These are phyloP conservation scores for Auricularia sp. DNA, from an alignment of 768 basidiomycete species.

Conservation along the genomic window DNA sequence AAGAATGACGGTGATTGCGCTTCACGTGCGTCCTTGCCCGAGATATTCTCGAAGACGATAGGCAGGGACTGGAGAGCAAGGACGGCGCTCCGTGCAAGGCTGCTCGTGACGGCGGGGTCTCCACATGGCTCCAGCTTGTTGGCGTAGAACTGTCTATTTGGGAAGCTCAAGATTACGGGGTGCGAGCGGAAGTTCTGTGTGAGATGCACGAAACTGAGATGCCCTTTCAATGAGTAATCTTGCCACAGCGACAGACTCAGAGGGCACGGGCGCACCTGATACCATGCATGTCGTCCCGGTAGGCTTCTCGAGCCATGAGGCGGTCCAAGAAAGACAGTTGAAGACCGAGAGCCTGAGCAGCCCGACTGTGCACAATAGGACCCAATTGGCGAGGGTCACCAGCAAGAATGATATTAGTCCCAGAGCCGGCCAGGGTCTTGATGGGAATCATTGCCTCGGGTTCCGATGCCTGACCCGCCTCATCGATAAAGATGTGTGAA, in stretches of 20 bases:
- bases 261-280: neutral
- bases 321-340: slow-evolving; percentile 54
- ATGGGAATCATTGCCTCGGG: slow-evolving; percentile 54
- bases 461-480: slow-evolving; percentile 65
- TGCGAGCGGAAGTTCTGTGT: slow-evolving; percentile 60
- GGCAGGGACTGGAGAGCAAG: slow-evolving; percentile 43
- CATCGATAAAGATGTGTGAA: slow-evolving; percentile 59
- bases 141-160: slow-evolving; percentile 50
- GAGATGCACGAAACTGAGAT: slow-evolving; percentile 47
- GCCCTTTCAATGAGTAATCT: neutral
- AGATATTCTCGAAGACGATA: slow-evolving; percentile 48
- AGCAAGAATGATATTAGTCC: slow-evolving; percentile 50
- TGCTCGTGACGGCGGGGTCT: slow-evolving; percentile 25
- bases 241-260: too few relatives aligned
- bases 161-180: slow-evolving; percentile 45
- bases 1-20: slow-evolving; percentile 61
- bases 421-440: slow-evolving; percentile 43
- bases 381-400: slow-evolving; percentile 68
- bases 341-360: slow-evolving; percentile 48
- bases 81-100: slow-evolving; percentile 29
- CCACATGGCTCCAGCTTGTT: slow-evolving; percentile 42
- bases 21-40: slow-evolving; percentile 57
- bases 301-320: slow-evolving; percentile 37
- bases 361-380: slow-evolving; percentile 49
- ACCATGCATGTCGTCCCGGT: slow-evolving; percentile 14